Conservation (phyloP, 495 filamentous ascomycete genomes). For the Immersiella caudata region DNA sequence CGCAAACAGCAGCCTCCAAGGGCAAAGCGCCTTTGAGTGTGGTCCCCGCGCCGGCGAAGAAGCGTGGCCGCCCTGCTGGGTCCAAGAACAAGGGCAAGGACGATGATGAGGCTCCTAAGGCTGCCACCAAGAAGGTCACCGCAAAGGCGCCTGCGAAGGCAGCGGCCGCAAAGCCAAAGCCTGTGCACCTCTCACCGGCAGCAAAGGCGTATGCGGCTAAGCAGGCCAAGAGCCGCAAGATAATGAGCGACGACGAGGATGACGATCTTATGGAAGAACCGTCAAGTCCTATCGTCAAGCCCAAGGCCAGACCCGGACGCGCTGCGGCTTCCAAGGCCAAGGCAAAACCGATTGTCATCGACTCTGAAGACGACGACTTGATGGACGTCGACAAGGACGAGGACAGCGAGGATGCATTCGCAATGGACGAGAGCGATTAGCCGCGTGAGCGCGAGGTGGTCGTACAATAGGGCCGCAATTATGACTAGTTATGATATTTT, state of each 20-base stretch:
- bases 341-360: slow-evolving; percentile 39
- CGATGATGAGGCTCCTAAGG: slow-evolving; percentile 30
- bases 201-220: slow-evolving; percentile 83
- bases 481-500: slow-evolving; percentile 14
- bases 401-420: slow-evolving; percentile 28
- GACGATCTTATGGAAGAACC: slow-evolving; percentile 44
- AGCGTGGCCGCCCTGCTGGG: slow-evolving; percentile 53
- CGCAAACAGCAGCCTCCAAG: slow-evolving; percentile 43
- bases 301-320: slow-evolving; percentile 49
- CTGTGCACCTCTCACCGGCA: slow-evolving; percentile 64
- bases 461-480: background rate
- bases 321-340: slow-evolving; percentile 49
- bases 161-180: slow-evolving; percentile 42
- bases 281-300: slow-evolving; percentile 45
- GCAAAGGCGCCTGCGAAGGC: slow-evolving; percentile 38
- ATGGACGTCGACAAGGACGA: slow-evolving; percentile 38
- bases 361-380: slow-evolving; percentile 46
- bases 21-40: slow-evolving; percentile 40
- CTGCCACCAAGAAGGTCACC: slow-evolving; percentile 36
- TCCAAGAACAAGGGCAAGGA: slow-evolving; percentile 47
- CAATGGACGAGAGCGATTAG: slow-evolving; percentile 35
- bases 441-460: background rate
- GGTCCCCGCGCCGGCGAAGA: slow-evolving; percentile 51
- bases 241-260: slow-evolving; percentile 45
- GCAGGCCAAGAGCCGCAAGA: slow-evolving; percentile 58